These are phyloP conservation scores for Tetradesmus lagerheimii DNA, from an alignment of 139 green algal species.

Conservation along the genomic window DNA sequence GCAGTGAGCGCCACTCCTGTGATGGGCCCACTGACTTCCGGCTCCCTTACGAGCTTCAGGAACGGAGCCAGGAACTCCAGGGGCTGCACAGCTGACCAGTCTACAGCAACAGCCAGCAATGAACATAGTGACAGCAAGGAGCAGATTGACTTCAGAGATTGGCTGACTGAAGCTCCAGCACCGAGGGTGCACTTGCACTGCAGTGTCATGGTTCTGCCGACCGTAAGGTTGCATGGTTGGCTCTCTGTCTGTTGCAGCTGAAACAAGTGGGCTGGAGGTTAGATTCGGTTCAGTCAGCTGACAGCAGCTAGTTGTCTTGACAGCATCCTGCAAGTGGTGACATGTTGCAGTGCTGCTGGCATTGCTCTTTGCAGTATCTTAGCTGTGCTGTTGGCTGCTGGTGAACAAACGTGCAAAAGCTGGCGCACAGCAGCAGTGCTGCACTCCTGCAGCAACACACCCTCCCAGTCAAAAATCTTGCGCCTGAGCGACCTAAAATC, in stretches of 20 bases:
- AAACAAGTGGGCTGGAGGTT: too few species aligned
- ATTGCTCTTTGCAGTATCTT: background rate
- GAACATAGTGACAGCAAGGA: background rate
- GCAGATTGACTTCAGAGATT: background rate
- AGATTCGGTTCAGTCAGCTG: background rate
- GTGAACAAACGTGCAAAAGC: background rate
- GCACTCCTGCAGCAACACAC: slow-evolving; percentile 44
- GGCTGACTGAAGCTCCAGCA: too few species aligned
- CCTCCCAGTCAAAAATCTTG: slow-evolving; percentile 86
- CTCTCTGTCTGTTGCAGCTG: too few species aligned
- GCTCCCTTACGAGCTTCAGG: slow-evolving; percentile 88
- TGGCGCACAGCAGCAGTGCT: background rate
- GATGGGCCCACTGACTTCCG: slow-evolving; percentile 92
- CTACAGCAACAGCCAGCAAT: slow-evolving; percentile 50
- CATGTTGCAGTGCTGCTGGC: background rate
- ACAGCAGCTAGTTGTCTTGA: background rate
- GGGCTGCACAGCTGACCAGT: slow-evolving; percentile 82
- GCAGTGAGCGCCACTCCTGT: slow-evolving; percentile 89
- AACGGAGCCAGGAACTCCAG: slow-evolving; percentile 93
- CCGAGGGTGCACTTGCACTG: too few species aligned
- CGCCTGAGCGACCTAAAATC: slow-evolving; percentile 84
- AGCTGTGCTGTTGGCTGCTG: background rate
- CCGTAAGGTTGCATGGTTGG: too few species aligned
- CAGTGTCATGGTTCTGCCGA: too few species aligned
- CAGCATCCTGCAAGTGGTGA: background rate